Conservation (phyloP, 257 asterid species). For the Gentiana straminea region DNA sequence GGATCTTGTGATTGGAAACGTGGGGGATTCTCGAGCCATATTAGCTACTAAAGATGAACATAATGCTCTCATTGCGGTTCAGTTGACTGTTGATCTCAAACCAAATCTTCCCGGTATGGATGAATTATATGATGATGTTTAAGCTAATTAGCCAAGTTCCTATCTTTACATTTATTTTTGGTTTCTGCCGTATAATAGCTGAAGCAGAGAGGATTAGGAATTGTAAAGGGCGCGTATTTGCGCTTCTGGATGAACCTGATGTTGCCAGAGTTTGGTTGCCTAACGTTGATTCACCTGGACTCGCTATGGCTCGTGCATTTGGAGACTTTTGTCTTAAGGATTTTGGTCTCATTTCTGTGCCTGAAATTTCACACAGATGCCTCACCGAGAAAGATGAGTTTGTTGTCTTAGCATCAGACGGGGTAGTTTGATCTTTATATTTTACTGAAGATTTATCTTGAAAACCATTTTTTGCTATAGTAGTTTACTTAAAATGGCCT, state of each 20-base stretch:
- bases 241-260: slow-evolving; percentile 77
- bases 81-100: slow-evolving; percentile 87
- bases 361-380: slow-evolving; percentile 61
- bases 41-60: slow-evolving; percentile 61
- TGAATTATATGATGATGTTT: background rate
- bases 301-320: slow-evolving; percentile 95
- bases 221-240: slow-evolving; percentile 75
- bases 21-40: slow-evolving; percentile 91
- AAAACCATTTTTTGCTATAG: background rate
- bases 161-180: background rate
- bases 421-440: slow-evolving; percentile 29
- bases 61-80: slow-evolving; percentile 49
- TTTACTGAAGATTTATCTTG: background rate
- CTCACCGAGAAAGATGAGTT: slow-evolving; percentile 66
- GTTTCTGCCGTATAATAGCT: slow-evolving; percentile 26
- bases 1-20: slow-evolving; percentile 69
- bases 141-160: background rate
- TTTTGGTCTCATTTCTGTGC: slow-evolving; percentile 75
- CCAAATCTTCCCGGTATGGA: slow-evolving; percentile 79
- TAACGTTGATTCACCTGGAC: slow-evolving; percentile 70
- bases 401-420: slow-evolving; percentile 74
- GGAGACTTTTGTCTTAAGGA: slow-evolving; percentile 92
- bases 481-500: background rate
- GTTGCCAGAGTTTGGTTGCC: slow-evolving; percentile 91
- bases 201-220: slow-evolving; percentile 84